Conservation (phyloP, 768 basidiomycete genomes). For the Gymnopilus junonius region DNA sequence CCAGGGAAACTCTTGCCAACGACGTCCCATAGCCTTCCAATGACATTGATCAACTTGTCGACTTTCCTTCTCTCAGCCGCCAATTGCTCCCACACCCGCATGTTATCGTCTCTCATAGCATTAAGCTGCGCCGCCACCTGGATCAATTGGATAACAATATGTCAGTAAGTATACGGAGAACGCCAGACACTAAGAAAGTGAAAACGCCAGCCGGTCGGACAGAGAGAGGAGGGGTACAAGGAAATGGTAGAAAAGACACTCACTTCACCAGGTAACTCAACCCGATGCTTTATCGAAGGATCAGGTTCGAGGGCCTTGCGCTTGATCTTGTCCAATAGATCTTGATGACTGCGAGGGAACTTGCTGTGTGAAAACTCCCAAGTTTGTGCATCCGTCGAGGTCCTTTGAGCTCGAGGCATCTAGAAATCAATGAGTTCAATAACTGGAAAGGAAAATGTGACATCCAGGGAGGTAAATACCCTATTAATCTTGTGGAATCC, state of each 20-base stretch:
- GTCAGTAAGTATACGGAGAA: constrained; percentile 23
- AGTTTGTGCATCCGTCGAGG: constrained; percentile 78
- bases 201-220: background rate
- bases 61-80: constrained; percentile 59
- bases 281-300: constrained; percentile 68
- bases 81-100: constrained; percentile 61
- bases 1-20: constrained; percentile 61
- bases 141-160: constrained; percentile 10
- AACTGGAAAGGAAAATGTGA: background rate
- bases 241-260: constrained; percentile 24
- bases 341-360: constrained; percentile 79
- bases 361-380: constrained; percentile 92
- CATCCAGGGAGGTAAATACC: constrained; percentile 35
- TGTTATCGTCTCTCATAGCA: constrained; percentile 75
- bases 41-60: constrained; percentile 61
- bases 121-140: constrained; percentile 67
- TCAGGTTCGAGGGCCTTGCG: constrained; percentile 85
- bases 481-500: constrained; percentile 95
- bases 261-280: constrained; percentile 84
- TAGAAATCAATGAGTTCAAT: constrained; percentile 31
- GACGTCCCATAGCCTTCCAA: constrained; percentile 66
- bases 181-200: too few species aligned
- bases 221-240: too few species aligned
- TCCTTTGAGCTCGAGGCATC: constrained; percentile 84
- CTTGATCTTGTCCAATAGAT: constrained; percentile 85